Evolutionary conservation across 2,329 filamentous ascomycete species (phyloP).

Genomic region (Aspergillus uvarum): DNA sequence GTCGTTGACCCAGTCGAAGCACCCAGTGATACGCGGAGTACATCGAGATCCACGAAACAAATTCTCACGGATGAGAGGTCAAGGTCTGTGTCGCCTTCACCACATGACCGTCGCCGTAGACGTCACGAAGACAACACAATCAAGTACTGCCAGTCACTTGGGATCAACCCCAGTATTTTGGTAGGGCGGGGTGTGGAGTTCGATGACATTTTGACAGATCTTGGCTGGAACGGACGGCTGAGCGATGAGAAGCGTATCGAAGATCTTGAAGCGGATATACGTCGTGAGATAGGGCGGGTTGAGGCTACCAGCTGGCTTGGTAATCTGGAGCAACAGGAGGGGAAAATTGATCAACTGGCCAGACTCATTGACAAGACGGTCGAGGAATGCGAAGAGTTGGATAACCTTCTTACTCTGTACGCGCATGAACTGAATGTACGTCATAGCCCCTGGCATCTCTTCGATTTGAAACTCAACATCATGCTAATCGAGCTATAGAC

Average conservation of each 20-base stretch:
- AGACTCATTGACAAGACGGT: constrained; percentile 85
- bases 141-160: constrained; percentile 74
- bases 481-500: constrained; percentile 58
- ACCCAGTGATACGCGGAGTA: constrained; percentile 24
- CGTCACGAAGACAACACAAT: constrained; percentile 70
- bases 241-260: constrained; percentile 75
- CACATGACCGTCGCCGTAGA: constrained; percentile 57
- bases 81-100: constrained; percentile 39
- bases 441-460: constrained; percentile 7
- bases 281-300: constrained; percentile 82
- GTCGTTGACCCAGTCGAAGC: constrained; percentile 26
- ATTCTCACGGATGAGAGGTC: constrained; percentile 27
- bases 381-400: constrained; percentile 90
- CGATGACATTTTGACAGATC: constrained; percentile 76
- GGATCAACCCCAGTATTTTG: constrained; percentile 73
- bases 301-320: constrained; percentile 92
- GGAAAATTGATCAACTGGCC: constrained; percentile 82
- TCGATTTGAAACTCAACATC: neutral
- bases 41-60: constrained; percentile 23
- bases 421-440: constrained; percentile 88
- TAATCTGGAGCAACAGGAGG: constrained; percentile 80
- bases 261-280: constrained; percentile 76
- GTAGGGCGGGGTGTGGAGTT: constrained; percentile 77
- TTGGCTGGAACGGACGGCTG: constrained; percentile 81
- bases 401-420: constrained; percentile 90